Conservation (phyloP, 1,139 yeast genomes). For the Yamadazyma songkhlaensis region DNA sequence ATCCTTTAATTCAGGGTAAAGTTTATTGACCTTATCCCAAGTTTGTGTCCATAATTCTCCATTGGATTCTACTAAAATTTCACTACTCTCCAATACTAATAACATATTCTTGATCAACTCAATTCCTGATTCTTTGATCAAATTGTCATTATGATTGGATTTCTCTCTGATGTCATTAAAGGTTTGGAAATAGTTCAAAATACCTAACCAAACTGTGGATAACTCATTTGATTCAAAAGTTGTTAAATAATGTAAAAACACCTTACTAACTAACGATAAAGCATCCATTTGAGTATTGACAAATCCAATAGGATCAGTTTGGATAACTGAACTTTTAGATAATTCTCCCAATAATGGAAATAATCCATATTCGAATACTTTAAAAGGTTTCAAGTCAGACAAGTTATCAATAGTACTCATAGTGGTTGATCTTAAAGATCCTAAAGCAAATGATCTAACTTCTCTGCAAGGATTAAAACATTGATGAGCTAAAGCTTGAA, state of each 20-base stretch:
- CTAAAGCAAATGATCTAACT: conserved; percentile 62
- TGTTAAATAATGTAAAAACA: conserved; percentile 54
- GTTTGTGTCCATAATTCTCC: conserved; percentile 29
- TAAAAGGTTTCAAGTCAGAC: conserved; percentile 40
- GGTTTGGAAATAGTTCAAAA: conserved; percentile 29
- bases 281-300: conserved; percentile 63
- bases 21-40: conserved; percentile 42
- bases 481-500: conserved; percentile 83
- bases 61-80: conserved; percentile 21
- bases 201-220: conserved; percentile 33
- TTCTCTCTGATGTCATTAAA: conserved; percentile 22
- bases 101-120: conserved; percentile 65
- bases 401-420: conserved; percentile 27
- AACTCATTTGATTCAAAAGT: conserved; percentile 23
- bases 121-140: conserved; percentile 51
- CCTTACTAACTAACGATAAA: conserved; percentile 65
- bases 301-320: conserved; percentile 65
- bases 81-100: conserved; percentile 33
- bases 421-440: conserved; percentile 47
- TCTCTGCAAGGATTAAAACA: conserved; percentile 86
- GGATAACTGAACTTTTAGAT: conserved; percentile 63
- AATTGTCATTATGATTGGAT: conserved; percentile 33
- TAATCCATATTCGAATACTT: conserved; percentile 68
- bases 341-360: conserved; percentile 71
- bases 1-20: conserved; percentile 42